These are phyloP conservation scores for Astrephomene gubernaculifera DNA, from an alignment of 139 green algal genomes.

Conservation along the genomic window DNA sequence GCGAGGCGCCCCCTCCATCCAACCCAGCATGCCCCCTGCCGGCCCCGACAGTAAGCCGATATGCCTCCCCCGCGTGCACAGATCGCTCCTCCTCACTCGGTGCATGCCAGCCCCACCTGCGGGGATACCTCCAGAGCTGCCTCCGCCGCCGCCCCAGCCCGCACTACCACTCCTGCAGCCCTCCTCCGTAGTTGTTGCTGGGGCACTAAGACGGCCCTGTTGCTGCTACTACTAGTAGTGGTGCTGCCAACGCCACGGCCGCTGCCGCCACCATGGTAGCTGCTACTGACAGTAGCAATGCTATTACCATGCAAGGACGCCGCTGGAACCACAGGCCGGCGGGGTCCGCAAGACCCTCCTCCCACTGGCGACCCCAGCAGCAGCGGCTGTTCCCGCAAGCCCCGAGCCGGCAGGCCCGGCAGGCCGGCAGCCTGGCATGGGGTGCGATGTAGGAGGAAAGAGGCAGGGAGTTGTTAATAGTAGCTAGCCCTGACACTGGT, in stretches of 20 bases:
- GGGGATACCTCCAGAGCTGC: no score
- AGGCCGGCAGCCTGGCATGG: slow-evolving; percentile 3
- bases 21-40: no score
- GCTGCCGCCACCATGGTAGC: not conserved
- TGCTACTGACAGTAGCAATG: not conserved
- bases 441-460: not conserved
- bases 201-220: no score
- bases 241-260: not conserved
- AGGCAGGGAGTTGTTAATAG: not conserved
- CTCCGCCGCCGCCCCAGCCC: no score
- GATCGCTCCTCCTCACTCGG: no score
- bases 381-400: not conserved
- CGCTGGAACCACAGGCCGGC: not conserved
- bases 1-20: no score
- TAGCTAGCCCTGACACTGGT: not conserved
- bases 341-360: no score
- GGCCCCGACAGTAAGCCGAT: no score
- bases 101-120: no score
- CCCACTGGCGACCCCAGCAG: not conserved
- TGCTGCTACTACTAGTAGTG: not conserved
- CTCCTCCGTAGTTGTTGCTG: no score
- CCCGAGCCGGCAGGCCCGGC: not conserved
- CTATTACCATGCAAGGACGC: not conserved
- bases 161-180: no score
- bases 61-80: no score